Evolutionary conservation across 108 stramenopile genomes (phyloP).

Genomic region (Nitzschia putrida): DNA sequence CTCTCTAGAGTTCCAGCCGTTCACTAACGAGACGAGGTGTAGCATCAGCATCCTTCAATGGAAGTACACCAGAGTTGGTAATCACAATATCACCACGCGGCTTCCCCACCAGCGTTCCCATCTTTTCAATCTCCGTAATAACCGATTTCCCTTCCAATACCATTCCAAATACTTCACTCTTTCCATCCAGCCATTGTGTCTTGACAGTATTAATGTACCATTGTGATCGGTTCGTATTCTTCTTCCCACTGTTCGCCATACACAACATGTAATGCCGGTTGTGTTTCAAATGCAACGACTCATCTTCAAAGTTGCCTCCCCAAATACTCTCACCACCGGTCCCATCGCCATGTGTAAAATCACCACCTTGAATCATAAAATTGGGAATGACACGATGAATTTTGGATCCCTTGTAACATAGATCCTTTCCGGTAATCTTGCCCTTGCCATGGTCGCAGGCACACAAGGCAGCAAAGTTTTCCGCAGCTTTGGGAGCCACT

Average conservation of each 20-base stretch:
- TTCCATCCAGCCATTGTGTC: constrained; percentile 87
- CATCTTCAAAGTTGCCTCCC: constrained; percentile 83
- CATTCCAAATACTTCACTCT: constrained; percentile 80
- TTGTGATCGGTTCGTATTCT: constrained; percentile 76
- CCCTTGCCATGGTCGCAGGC: constrained; percentile 76
- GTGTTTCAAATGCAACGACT: constrained; percentile 87
- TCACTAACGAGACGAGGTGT: constrained; percentile 23
- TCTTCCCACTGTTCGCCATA: constrained; percentile 70
- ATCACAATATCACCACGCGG: constrained; percentile 63
- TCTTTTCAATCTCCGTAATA: constrained; percentile 63
- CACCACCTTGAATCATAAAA: constrained; percentile 91
- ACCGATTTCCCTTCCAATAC: constrained; percentile 71
- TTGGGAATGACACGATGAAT: constrained; percentile 87
- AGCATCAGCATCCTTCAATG: constrained; percentile 33
- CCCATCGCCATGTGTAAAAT: constrained; percentile 88
- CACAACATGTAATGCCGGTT: constrained; percentile 82
- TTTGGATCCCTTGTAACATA: constrained; percentile 73
- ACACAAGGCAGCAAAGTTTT: constrained; percentile 89
- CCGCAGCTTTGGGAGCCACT: constrained; percentile 85
- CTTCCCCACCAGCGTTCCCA: constrained; percentile 72
- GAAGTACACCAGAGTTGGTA: constrained; percentile 73
- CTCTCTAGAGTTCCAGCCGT: background rate
- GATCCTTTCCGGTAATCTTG: constrained; percentile 65
- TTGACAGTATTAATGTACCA: constrained; percentile 89
- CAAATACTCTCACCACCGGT: constrained; percentile 93